Evolutionary conservation across 164 flowering plant genomes (phyloP).

Genomic region (Saururus chinensis): DNA sequence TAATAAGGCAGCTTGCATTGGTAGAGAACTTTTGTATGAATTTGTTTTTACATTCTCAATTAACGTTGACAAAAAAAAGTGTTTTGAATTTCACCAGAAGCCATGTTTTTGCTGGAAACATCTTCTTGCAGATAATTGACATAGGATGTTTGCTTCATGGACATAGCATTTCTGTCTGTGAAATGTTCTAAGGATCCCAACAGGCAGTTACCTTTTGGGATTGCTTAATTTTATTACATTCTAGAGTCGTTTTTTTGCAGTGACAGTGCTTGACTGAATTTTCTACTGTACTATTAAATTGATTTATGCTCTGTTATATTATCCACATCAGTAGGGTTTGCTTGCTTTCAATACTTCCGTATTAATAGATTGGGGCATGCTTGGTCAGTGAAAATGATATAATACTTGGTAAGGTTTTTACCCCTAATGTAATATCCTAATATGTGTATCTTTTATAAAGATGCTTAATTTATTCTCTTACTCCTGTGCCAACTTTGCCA

Average conservation of each 20-base stretch:
- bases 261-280: neutral
- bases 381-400: slow-evolving; percentile 72
- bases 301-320: too few relatives aligned
- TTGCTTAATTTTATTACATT: too few relatives aligned
- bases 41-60: neutral
- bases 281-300: neutral
- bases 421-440: neutral
- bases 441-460: too few relatives aligned
- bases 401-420: slow-evolving; percentile 53
- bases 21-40: too few relatives aligned
- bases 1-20: too few relatives aligned
- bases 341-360: neutral
- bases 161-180: slow-evolving; percentile 85
- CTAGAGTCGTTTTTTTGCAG: neutral
- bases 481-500: neutral
- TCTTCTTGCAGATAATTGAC: slow-evolving; percentile 52
- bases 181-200: slow-evolving; percentile 88
- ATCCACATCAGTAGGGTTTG: too few relatives aligned
- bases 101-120: neutral
- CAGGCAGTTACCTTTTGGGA: slow-evolving; percentile 49
- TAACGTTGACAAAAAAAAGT: neutral
- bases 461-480: neutral
- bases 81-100: neutral
- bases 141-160: slow-evolving; percentile 98
- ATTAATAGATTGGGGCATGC: slow-evolving; percentile 80